Evolutionary conservation across 2,329 filamentous ascomycete species (phyloP).

Genomic region (Alternaria ventricosa): DNA sequence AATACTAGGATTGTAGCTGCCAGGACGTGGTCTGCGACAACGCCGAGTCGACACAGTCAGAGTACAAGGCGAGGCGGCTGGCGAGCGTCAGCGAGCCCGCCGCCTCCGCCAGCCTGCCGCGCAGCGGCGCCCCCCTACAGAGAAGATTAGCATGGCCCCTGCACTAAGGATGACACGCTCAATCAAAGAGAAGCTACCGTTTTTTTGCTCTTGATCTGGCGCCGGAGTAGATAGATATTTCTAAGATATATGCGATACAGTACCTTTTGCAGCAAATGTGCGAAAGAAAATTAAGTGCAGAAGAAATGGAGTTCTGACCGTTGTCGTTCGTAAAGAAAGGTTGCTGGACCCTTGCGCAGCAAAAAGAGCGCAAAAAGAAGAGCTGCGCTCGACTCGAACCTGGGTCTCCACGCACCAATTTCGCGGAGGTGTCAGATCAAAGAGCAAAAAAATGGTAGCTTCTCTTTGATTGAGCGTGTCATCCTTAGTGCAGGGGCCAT

Average conservation of each 20-base stretch:
- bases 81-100: background rate
- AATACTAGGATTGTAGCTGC: background rate
- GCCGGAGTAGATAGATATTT: background rate
- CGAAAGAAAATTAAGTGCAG: too few species aligned
- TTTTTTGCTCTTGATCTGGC: slow-evolving; percentile 26
- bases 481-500: slow-evolving; percentile 84
- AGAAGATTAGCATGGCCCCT: slow-evolving; percentile 59
- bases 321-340: background rate
- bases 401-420: background rate
- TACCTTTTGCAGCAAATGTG: too few species aligned
- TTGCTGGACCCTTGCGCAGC: background rate
- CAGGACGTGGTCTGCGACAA: background rate
- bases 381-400: background rate
- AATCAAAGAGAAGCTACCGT: slow-evolving; percentile 47
- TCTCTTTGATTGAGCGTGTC: slow-evolving; percentile 63
- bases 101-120: background rate
- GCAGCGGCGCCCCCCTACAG: background rate
- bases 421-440: background rate
- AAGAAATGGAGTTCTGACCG: background rate
- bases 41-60: background rate
- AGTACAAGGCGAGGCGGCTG: background rate
- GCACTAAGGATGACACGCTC: slow-evolving; percentile 86
- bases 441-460: slow-evolving; percentile 44
- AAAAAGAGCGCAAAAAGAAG: background rate
- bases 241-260: too few species aligned